Base-by-base conservation (phyloP, 2,329 filamentous ascomycete species). In the Chaetomiaceae sp. region DNA sequence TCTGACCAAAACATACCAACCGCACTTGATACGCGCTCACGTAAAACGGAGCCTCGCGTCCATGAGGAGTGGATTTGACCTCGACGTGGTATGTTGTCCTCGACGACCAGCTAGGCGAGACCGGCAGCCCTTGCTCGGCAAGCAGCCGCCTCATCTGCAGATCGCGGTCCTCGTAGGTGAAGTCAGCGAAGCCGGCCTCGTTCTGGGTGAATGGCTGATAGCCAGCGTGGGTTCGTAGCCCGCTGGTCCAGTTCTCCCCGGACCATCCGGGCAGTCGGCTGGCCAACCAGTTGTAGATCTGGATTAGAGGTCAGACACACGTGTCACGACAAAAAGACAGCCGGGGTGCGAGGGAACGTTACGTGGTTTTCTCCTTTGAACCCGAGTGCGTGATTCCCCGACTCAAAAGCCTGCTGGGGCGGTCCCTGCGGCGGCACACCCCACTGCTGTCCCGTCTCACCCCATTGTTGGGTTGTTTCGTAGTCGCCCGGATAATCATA, bases 41-140 rank as follows among this genome's bases (percentile, higher is more conserved):
- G 4, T 17, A 12, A 9, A 47, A 26, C 7, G 7, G n/a, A 2
- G 17, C 22, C 6, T 14, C 37, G 6, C 26, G 36, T 10, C 22
- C 22, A 2, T n/a, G 27, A 32, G 27, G 22, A 1, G 50, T 52
- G 4, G 29, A 42, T 26, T 52, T 52, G n/a, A 50, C 50, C 32
- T 52, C 50, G n/a, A 52, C 19, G 36, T 52, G 50, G 19, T 50
- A 52, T 5, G 1, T 45, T 17, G 45, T 46, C 2, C n/a, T n/a
- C 6, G 11, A 4, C 7, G 29, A 29, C 46, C 46, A 52, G 11
- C 15, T 6, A 2, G 38, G 44, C 7, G 39, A 41, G 15, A 22
- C 14, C 3, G 22, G 11, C 18, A 30, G 38, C 14, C 33, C 40
- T 6, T 18, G 10, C 2, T n/a, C 6, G 7, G 9, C 6, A 8